These are phyloP conservation scores for Pisolithus microcarpus DNA, from an alignment of 768 basidiomycete genomes.

Conservation along the genomic window DNA sequence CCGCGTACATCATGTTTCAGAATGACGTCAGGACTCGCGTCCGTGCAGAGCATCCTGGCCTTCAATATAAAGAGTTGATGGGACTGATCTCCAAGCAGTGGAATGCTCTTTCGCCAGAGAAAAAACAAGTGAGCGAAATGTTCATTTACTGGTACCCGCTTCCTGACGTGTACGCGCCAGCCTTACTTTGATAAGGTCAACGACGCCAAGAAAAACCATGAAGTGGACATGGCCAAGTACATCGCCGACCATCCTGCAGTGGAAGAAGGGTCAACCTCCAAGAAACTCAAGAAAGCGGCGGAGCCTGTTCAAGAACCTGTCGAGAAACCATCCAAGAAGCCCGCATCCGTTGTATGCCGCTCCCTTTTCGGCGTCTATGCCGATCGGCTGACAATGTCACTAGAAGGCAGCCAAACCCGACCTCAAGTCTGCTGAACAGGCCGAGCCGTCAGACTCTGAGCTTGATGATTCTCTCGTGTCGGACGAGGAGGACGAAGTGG, in stretches of 20 bases:
- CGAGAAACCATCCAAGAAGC: constrained; percentile 23
- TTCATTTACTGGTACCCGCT: neutral
- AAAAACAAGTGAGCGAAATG: constrained; percentile 60
- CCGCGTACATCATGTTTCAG: constrained; percentile 92
- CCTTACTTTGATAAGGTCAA: constrained; percentile 37
- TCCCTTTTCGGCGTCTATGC: constrained; percentile 3
- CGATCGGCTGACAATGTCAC: constrained; percentile 8
- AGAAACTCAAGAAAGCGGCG: constrained; percentile 14
- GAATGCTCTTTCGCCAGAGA: constrained; percentile 55
- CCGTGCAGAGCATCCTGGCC: constrained; percentile 53
- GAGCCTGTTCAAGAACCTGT: constrained; percentile 27
- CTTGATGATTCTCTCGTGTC: constrained; percentile 17
- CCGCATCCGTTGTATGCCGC: constrained; percentile 12
- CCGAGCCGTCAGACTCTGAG: constrained; percentile 26
- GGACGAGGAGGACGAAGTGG: constrained; percentile 19
- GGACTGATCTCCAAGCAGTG: constrained; percentile 67
- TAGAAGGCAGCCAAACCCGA: constrained; percentile 20
- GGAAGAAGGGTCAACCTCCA: constrained; percentile 39
- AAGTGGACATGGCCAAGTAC: constrained; percentile 57
- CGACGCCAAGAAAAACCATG: constrained; percentile 58
- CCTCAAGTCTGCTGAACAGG: constrained; percentile 19
- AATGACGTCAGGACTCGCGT: constrained; percentile 78
- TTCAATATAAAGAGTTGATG: constrained; percentile 70
- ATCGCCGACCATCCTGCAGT: constrained; percentile 47
- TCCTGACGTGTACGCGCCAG: constrained; percentile 9